Evolutionary conservation across 2,329 filamentous ascomycete species (phyloP).

Genomic region (Clonostachys sp.): DNA sequence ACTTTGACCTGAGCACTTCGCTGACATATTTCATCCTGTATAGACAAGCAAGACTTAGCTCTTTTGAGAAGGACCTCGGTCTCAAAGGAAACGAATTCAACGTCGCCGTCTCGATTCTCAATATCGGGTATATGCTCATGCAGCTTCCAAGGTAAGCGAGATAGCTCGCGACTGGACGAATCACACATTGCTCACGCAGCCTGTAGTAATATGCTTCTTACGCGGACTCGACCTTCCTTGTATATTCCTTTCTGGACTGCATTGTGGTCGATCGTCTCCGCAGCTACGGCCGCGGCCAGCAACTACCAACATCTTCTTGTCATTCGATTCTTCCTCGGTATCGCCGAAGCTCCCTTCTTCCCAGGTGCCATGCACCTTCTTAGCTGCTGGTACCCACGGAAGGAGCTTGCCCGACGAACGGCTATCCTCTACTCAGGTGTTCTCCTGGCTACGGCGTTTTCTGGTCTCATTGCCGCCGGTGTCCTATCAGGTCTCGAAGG

Average conservation of each 20-base stretch:
- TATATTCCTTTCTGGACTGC: conserved; percentile 17
- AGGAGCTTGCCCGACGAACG: conserved; percentile 12
- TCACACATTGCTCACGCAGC: not conserved
- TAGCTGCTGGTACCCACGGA: conserved; percentile 14
- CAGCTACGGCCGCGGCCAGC: conserved; percentile 2
- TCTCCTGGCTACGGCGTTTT: conserved; percentile 11
- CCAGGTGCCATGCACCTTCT: conserved; percentile 9
- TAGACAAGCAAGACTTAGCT: conserved; percentile 13
- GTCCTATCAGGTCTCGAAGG: conserved; percentile 25
- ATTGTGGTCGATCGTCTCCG: conserved; percentile 7
- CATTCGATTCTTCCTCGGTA: conserved; percentile 8
- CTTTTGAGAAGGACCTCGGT: conserved; percentile 13
- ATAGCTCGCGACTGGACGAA: rapidly evolving
- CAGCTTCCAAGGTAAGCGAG: not conserved
- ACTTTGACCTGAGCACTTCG: not conserved
- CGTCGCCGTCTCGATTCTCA: conserved; percentile 15
- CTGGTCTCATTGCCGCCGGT: conserved; percentile 10
- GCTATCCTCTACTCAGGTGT: conserved; percentile 14
- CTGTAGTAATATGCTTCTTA: conserved; percentile 5
- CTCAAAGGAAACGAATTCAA: conserved; percentile 14
- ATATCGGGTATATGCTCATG: conserved; percentile 7
- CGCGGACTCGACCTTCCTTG: conserved; percentile 19
- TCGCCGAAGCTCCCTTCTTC: conserved; percentile 9
- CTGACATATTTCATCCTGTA: not conserved
- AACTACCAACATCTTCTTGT: conserved; percentile 4